Conservation (phyloP, 495 filamentous ascomycete genomes). For the Amniculicola lignicola region DNA sequence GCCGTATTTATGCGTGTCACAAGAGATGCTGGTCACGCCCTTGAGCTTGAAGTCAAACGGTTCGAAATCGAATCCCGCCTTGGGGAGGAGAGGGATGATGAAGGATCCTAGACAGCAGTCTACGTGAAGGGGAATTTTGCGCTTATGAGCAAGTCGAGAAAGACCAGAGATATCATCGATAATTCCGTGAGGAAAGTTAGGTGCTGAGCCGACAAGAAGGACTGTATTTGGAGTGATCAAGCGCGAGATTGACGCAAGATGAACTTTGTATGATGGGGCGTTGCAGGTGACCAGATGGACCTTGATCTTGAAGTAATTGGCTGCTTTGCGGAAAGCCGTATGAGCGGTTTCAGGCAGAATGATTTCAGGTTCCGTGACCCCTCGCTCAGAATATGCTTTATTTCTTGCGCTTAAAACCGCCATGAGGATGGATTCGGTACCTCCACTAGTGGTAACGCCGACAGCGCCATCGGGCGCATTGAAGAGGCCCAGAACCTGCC, state of each 20-base stretch:
- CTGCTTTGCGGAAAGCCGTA: constrained; percentile 93
- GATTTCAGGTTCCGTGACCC: constrained; percentile 94
- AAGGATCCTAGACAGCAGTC: constrained; percentile 98
- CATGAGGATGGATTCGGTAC: constrained; percentile 95
- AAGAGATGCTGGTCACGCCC: constrained; percentile 91
- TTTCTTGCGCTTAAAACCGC: constrained; percentile 83
- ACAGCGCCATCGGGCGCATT: constrained; percentile 80
- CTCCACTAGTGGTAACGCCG: constrained; percentile 87
- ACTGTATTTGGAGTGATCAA: constrained; percentile 97
- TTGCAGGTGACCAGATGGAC: constrained; percentile 87
- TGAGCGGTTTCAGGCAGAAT: constrained; percentile 93
- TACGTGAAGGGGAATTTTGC: constrained; percentile 84
- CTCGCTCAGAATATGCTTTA: constrained; percentile 79
- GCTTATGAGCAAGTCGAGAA: constrained; percentile 75
- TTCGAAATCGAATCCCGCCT: constrained; percentile 81
- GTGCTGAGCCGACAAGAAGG: constrained; percentile 89
- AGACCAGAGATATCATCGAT: constrained; percentile 89
- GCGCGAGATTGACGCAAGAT: constrained; percentile 69
- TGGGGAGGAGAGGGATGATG: constrained; percentile 83
- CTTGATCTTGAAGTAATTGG: constrained; percentile 92
- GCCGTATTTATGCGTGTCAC: constrained; percentile 98
- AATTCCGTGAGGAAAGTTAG: constrained; percentile 97
- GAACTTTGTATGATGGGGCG: constrained; percentile 78
- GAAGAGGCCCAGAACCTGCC: constrained; percentile 75
- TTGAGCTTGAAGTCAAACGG: constrained; percentile 91